Base-by-base conservation (phyloP, 306 rosid species). In the Gleditsia sinensis region DNA sequence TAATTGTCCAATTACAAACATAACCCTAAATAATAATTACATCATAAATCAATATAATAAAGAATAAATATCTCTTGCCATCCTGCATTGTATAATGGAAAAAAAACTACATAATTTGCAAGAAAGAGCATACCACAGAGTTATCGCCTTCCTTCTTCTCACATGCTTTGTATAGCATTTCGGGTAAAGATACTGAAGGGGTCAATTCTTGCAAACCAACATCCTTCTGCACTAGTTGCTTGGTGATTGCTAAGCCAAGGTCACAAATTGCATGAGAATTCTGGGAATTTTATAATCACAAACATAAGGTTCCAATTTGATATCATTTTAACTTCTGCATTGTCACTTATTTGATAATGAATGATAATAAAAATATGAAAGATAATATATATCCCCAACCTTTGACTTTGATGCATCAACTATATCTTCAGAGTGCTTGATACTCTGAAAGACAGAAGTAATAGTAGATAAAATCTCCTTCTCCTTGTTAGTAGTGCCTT, bases 181-280 rank as follows among this genome's bases (percentile, higher is more conserved):
- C 49, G 70, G 97, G 99, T 39, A 92, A 75, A 73, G 93, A 74
- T 63, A 90, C 84, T 6, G 82, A 75, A 57, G 64, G 68, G 4
- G 87, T 81, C 77, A 74, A 75, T 60, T 74, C 92, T 79, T 83
- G 96, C 64, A 79, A 63, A 82, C 87, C 88, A 80, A 73, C 83
- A 72, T 86, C 97, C 87, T 82, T 88, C 72, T 65, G 80, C 71
- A 80, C 84, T 58, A 95, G 45, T 67, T 84, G 85, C 80, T 92
- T 90, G 54, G 87, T 85, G 58, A 92, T 87, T 75, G 96, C 86
- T 75, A 92, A 75, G 49, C 97, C 99, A 67, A 95, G 92, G 85
- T 95, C 98, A 85, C 93, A 88, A 72, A 95, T 87, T 73, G 96
- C 98, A 84, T 85, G 85, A 51, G 97, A 92, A 74, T 82, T 92